Percentiles rank a stretch among this genome's conserved stretches.
These are phyloP conservation scores for Termitomyces sp. DNA, from an alignment of 768 basidiomycete species.

Conservation along the genomic window DNA sequence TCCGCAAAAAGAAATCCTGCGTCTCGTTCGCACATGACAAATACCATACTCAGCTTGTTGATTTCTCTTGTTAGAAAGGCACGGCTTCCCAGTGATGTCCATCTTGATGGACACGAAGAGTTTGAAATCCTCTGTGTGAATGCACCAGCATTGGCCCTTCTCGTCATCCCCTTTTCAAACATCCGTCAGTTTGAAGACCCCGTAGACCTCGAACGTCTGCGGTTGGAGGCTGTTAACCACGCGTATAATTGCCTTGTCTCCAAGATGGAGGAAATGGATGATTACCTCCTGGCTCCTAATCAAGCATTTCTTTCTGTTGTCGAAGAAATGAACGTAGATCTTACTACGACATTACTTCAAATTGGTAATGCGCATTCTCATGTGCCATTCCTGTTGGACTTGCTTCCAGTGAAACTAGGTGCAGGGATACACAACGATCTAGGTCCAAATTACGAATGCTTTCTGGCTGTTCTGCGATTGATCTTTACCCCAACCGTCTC, in stretches of 20 bases:
- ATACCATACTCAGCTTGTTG: background rate
- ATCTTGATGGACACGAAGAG: background rate
- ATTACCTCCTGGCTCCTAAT: background rate
- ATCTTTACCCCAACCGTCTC: background rate
- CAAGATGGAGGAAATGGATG: background rate
- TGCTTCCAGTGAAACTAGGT: background rate
- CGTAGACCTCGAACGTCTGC: background rate
- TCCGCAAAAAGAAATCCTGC: background rate
- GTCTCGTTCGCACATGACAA: background rate
- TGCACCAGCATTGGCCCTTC: background rate
- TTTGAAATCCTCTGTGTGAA: background rate
- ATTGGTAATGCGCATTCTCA: background rate
- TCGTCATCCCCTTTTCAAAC: background rate
- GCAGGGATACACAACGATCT: background rate
- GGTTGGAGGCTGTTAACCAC: background rate
- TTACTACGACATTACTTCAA: background rate
- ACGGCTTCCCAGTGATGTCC: background rate
- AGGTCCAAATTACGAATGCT: background rate
- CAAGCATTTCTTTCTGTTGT: background rate
- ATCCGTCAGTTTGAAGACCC: background rate
- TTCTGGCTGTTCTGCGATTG: background rate
- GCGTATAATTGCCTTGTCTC: background rate
- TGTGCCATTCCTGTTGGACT: background rate
- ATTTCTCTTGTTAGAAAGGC: background rate
- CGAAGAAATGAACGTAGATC: background rate